Base-by-base conservation (phyloP, 2,329 filamentous ascomycete genomes). In the Pestalotiopsis sp. region DNA sequence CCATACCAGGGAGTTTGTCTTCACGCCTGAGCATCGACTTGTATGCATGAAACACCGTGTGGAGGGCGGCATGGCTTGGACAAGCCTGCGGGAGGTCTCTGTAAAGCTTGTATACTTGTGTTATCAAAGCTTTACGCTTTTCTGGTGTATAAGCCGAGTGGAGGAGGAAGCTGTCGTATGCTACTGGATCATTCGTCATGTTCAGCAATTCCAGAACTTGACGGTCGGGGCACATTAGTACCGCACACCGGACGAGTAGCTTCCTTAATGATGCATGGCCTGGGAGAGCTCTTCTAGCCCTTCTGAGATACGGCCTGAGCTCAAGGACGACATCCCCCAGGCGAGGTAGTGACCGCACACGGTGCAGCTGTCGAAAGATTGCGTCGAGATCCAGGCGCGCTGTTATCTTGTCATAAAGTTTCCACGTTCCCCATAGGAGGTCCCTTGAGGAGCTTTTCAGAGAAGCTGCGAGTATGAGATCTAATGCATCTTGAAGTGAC, bases 121-220 rank as follows among this genome's bases (percentile, higher is more conserved):
- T 72, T 1, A 84, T 77, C 35, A 81, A 73, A 30, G 75, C 72
- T 13, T 69, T 62, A 63, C 79, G 71, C 70, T n/a, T 5, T 22
- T 40, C 35, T 20, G 35, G 24, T 22, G n/a, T 13, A 14, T 17
- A 11, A 4, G 35, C 20, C 76, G 70, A 68, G 77, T 35, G 70
- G 77, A 69, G 71, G 22, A 88, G 75, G 68, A 84, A 85, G 4
- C 79, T 74, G 65, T 85, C 80, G 70, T 84, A 87, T 7, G 82
- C 74, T 0, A 73, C 58, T 1, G 72, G 69, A 58, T 86, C 80
- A 11, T 78, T 71, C 44, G 82, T 77, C 10, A 79, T 73, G 22
- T 75, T 74, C 6, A 88, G 79, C 17, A 88, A 78, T 55, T 75
- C 73, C 1, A 76, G 69, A 6, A 78, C 77, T 64, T 77, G 73